A percentile compares a stretch with the other conserved stretches of the same genome.
Evolutionary conservation across 495 filamentous ascomycete genomes (phyloP).

Genomic region (Cryomyces minteri): DNA sequence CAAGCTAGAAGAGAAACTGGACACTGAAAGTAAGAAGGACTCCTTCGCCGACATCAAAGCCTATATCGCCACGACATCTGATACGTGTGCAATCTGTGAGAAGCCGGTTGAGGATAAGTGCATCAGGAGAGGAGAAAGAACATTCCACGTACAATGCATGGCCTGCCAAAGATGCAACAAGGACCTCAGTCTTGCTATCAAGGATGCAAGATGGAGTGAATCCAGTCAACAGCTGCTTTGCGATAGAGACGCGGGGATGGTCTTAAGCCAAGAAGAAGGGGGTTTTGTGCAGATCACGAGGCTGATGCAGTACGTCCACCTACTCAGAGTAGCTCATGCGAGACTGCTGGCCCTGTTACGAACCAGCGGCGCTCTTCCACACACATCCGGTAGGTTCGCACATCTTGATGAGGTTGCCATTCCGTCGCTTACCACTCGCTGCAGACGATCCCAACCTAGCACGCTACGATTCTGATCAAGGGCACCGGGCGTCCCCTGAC

Average conservation of each 20-base stretch:
- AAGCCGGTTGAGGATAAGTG: constrained; percentile 92
- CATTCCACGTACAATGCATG: constrained; percentile 74
- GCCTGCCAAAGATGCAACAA: constrained; percentile 55
- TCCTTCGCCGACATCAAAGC: constrained; percentile 48
- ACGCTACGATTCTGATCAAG: constrained; percentile 48
- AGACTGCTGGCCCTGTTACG: constrained; percentile 74
- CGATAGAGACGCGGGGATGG: constrained; percentile 38
- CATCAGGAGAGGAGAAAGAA: constrained; percentile 43
- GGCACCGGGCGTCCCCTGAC: constrained; percentile 28
- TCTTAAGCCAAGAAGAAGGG: constrained; percentile 27
- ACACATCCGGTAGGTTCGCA: constrained; percentile 39
- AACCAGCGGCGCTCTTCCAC: constrained; percentile 58
- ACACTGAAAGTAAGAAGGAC: constrained; percentile 42
- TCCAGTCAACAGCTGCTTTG: constrained; percentile 50
- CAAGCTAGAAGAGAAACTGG: constrained; percentile 19
- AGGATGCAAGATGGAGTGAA: constrained; percentile 47
- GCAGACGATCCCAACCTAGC: constrained; percentile 55
- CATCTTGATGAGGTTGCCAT: neutral
- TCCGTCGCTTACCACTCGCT: neutral
- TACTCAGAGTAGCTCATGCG: constrained; percentile 80
- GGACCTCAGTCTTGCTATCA: constrained; percentile 44
- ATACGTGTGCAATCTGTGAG: constrained; percentile 61
- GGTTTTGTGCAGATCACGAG: constrained; percentile 53
- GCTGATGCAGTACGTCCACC: constrained; percentile 83
- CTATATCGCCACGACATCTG: constrained; percentile 53